phyloP scores from a whole-genome alignment of 352 stramenopile species.

The Aphanomyces cochlioides region DNA sequence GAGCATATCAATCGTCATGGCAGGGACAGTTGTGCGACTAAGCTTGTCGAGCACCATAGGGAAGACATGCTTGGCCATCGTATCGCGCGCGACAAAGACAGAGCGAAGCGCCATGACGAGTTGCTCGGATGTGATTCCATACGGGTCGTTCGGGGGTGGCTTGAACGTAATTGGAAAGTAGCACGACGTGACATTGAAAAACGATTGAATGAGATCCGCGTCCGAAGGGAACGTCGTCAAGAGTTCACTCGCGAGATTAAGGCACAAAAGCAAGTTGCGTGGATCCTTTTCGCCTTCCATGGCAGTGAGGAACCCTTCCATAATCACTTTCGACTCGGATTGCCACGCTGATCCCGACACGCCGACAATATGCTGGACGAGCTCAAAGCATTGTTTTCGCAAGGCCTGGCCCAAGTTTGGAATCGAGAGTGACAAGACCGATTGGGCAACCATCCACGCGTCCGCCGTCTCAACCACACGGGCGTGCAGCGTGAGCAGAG shows the following conservation, averaged over 20 bases:
- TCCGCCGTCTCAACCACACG: conserved; percentile 48
- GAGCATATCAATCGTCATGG: conserved; percentile 77
- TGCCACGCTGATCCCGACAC: neutral
- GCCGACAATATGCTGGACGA: conserved; percentile 63
- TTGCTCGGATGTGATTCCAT: conserved; percentile 86
- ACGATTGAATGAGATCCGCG: conserved; percentile 69
- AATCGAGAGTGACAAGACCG: conserved; percentile 36
- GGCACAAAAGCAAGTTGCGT: conserved; percentile 75
- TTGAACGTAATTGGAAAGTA: conserved; percentile 92
- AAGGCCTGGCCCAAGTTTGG: conserved; percentile 79
- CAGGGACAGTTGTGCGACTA: conserved; percentile 53
- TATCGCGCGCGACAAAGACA: conserved; percentile 71
- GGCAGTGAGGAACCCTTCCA: conserved; percentile 67
- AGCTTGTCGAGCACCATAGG: conserved; percentile 89
- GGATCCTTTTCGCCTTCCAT: conserved; percentile 90
- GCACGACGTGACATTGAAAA: conserved; percentile 88
- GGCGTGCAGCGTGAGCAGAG: conserved; percentile 65
- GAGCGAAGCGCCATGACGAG: conserved; percentile 73
- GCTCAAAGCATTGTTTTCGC: conserved; percentile 80
- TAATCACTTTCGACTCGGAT: conserved; percentile 50
- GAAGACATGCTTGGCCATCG: conserved; percentile 73
- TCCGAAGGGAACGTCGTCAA: conserved; percentile 65
- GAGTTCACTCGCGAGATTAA: conserved; percentile 63
- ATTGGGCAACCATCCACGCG: neutral
- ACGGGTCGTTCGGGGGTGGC: conserved; percentile 85